Percentiles rank a stretch among this genome's conserved stretches.
Evolutionary conservation across 164 flowering plant species (phyloP).

Genomic region (Akebia trifoliata): DNA sequence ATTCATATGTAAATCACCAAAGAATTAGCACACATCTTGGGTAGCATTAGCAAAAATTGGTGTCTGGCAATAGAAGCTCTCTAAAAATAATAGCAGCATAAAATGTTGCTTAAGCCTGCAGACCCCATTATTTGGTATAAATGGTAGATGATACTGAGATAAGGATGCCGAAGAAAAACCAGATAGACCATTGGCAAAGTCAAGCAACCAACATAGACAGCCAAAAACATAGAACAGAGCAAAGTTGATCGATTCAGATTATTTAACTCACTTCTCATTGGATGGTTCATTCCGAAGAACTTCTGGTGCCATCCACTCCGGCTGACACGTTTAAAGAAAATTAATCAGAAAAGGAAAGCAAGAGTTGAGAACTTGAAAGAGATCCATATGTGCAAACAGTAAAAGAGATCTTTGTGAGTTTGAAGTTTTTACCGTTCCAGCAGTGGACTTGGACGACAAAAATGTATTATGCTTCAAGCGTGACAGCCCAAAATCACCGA

Average conservation of each 20-base stretch:
- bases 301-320: slow-evolving; percentile 99
- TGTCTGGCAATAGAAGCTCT: too few species aligned
- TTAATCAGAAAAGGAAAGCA: slow-evolving; percentile 7
- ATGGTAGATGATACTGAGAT: background rate
- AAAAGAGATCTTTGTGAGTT: background rate
- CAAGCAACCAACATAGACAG: background rate
- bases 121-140: background rate
- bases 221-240: background rate
- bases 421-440: slow-evolving; percentile 78
- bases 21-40: too few species aligned
- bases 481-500: slow-evolving; percentile 94
- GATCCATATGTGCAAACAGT: background rate
- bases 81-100: too few species aligned
- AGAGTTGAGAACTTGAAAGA: background rate
- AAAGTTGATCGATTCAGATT: background rate
- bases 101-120: too few species aligned
- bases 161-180: background rate
- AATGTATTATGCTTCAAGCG: slow-evolving; percentile 93
- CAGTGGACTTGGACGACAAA: slow-evolving; percentile 97
- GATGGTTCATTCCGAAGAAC: slow-evolving; percentile 95
- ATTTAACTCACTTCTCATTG: slow-evolving; percentile 81
- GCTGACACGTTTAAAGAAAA: slow-evolving; percentile 37
- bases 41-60: too few species aligned
- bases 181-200: background rate
- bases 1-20: too few species aligned